These are phyloP conservation scores for Yamagishiella unicocca DNA, from an alignment of 139 green algal genomes.

Conservation along the genomic window DNA sequence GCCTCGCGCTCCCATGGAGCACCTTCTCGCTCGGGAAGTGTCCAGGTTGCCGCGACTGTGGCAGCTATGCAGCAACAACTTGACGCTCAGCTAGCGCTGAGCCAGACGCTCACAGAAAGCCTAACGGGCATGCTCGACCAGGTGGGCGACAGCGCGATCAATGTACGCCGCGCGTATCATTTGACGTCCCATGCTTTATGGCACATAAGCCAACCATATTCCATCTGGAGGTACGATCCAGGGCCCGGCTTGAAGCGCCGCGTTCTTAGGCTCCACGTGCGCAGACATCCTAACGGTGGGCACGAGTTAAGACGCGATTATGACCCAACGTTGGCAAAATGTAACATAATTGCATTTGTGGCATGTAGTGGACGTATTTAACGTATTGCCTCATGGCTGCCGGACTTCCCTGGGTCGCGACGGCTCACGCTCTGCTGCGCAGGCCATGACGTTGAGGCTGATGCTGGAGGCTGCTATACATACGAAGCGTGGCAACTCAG, in stretches of 20 bases:
- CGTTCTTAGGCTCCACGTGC: background rate
- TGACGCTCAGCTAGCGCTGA: constrained; percentile 5
- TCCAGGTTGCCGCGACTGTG: background rate
- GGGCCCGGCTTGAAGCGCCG: background rate
- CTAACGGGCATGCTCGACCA: constrained; percentile 1
- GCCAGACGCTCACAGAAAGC: background rate
- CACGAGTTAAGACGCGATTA: background rate
- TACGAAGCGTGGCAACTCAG: background rate
- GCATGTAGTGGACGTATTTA: no score
- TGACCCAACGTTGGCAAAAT: no score
- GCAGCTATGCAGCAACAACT: constrained; percentile 14
- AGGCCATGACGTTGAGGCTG: background rate
- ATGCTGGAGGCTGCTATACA: background rate
- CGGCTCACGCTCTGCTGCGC: background rate
- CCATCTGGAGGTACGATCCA: no score
- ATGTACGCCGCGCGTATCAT: background rate
- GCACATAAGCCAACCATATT: background rate
- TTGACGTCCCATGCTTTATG: background rate
- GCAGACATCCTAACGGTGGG: background rate
- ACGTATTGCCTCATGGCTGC: no score
- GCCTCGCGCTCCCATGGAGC: no score
- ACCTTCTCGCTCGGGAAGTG: no score
- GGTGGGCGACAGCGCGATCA: background rate
- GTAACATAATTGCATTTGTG: no score
- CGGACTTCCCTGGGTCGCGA: background rate